Evolutionary conservation across 305 asterid species (phyloP).

Genomic region (Fraxinus platypoda): DNA sequence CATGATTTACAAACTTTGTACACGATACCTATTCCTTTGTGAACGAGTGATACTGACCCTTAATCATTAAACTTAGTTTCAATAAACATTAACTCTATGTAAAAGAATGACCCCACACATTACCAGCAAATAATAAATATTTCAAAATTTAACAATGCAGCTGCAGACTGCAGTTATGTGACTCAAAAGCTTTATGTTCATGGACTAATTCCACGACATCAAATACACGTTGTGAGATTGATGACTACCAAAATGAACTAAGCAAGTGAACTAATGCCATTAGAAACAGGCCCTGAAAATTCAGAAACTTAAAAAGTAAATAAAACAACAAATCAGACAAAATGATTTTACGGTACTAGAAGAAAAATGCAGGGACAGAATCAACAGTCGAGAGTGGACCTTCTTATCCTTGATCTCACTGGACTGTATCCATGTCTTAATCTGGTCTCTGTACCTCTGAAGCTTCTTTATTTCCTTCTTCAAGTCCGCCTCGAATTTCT

Average conservation of each 20-base stretch:
- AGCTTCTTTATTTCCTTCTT: slow-evolving; percentile 99
- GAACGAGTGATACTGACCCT: background rate
- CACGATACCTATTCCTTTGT: background rate
- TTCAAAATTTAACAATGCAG: background rate
- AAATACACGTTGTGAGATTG: background rate
- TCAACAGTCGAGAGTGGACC: slow-evolving; percentile 38
- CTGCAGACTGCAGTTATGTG: background rate
- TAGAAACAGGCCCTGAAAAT: background rate
- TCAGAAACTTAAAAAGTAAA: background rate
- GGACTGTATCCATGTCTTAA: slow-evolving; percentile 98
- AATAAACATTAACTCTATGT: background rate
- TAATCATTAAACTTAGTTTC: background rate
- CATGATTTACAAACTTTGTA: background rate
- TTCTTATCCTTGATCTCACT: slow-evolving; percentile 99
- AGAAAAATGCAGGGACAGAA: background rate
- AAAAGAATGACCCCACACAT: background rate
- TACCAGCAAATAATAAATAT: background rate
- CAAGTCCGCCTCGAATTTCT: slow-evolving; percentile 97
- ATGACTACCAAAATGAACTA: background rate
- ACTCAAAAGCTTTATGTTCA: background rate
- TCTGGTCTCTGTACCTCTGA: slow-evolving; percentile 99
- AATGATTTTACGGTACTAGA: background rate
- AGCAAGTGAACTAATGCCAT: background rate
- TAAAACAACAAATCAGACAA: background rate
- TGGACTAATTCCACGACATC: background rate